Evolutionary conservation across 768 basidiomycete genomes (phyloP).

Genomic region (Lentinus tigrinus): DNA sequence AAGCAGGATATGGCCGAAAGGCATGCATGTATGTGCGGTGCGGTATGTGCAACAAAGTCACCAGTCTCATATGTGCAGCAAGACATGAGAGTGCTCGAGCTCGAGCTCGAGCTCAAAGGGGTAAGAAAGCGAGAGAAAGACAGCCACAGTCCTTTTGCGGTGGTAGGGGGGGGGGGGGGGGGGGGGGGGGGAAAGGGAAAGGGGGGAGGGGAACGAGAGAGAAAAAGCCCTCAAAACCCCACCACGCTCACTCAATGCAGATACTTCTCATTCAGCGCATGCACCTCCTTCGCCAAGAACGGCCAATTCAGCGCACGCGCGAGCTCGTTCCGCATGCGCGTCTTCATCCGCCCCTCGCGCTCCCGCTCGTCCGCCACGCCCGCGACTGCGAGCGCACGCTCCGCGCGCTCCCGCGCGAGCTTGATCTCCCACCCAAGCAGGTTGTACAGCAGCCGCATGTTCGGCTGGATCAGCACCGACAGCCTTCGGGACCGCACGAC

Average conservation of each 20-base stretch:
- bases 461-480: slow-evolving; percentile 91
- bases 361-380: slow-evolving; percentile 41
- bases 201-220: too few species aligned
- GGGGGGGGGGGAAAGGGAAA: too few species aligned
- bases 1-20: too few species aligned
- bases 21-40: too few species aligned
- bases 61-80: too few species aligned
- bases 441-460: slow-evolving; percentile 94
- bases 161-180: too few species aligned
- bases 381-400: slow-evolving; percentile 22
- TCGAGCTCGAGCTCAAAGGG: too few species aligned
- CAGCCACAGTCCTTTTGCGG: too few species aligned
- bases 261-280: slow-evolving; percentile 85
- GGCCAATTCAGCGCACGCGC: slow-evolving; percentile 78
- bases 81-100: too few species aligned
- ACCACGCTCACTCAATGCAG: slow-evolving; percentile 33
- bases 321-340: slow-evolving; percentile 51
- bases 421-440: slow-evolving; percentile 93
- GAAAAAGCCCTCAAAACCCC: too few species aligned
- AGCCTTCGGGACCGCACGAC: slow-evolving; percentile 88
- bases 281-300: slow-evolving; percentile 81
- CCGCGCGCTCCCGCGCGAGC: slow-evolving; percentile 73
- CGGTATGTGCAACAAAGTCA: too few species aligned
- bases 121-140: too few species aligned
- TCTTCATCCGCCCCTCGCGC: slow-evolving; percentile 25